Percentiles rank a stretch among this genome's conserved stretches.
These are phyloP conservation scores for Acanthamoeba lenticulata DNA, from an alignment of 208 protist species.

Conservation along the genomic window DNA sequence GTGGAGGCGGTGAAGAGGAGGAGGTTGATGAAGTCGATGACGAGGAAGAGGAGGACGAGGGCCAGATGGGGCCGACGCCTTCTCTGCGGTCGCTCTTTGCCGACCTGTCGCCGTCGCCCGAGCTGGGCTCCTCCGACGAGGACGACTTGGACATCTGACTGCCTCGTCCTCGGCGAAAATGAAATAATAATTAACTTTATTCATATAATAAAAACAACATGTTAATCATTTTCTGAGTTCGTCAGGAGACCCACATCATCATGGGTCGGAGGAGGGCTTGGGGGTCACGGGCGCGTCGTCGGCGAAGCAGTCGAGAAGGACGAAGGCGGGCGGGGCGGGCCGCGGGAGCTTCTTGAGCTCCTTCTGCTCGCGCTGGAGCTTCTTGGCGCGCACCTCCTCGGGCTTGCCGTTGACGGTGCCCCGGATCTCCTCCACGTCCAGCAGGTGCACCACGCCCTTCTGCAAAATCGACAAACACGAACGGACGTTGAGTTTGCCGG, in stretches of 20 bases:
- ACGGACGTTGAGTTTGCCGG: not conserved
- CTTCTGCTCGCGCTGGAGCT: not conserved
- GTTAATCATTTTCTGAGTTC: too few relatives aligned
- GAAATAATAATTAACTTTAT: too few relatives aligned
- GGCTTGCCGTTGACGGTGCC: constrained; percentile 9
- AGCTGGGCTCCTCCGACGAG: not conserved
- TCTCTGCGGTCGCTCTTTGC: not conserved
- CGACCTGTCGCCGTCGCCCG: not conserved
- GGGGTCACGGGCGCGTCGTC: too few relatives aligned
- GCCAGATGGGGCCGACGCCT: not conserved
- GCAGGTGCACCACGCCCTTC: not conserved
- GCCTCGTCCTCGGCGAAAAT: too few relatives aligned
- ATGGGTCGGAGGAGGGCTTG: too few relatives aligned
- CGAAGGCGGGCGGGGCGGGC: not conserved
- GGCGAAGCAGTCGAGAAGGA: not conserved
- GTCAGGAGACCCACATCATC: too few relatives aligned
- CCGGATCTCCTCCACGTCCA: constrained; percentile 1
- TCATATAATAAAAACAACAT: too few relatives aligned
- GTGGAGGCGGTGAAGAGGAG: not conserved
- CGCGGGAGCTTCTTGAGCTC: not conserved
- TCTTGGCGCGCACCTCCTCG: not conserved
- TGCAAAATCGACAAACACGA: not conserved
- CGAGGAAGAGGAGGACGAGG: not conserved
- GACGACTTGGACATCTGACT: too few relatives aligned
- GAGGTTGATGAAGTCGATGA: not conserved